Base-by-base conservation (phyloP, 345 rosid genomes). In the Linum tenue region DNA sequence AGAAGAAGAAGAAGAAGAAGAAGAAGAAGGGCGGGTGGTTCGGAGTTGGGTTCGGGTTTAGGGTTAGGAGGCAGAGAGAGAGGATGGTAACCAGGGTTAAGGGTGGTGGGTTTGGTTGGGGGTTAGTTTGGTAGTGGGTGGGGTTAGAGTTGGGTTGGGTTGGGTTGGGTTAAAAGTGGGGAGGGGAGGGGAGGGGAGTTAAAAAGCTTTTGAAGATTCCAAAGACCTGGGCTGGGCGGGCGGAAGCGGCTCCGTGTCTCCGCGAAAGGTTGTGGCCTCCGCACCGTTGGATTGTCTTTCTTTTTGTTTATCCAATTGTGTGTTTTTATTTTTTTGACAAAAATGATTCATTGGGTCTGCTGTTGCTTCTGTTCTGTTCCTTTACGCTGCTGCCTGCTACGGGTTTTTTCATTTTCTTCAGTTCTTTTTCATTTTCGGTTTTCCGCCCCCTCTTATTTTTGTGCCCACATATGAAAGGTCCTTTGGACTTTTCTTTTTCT, bases 231-330 rank as follows among this genome's bases (percentile, higher is more conserved):
- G 31, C 31, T 22, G 31, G 1, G 31, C 31, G 90, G 78, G 72
- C 51, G 61, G 16, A 57, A 80, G 84, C 98, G 94, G 95, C 86
- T 90, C 88, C 96, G 91, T 84, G 89, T 92, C 81, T 85, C 96
- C 97, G 98, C 98, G 82, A 61, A 76, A 80, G 84, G 84, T 75
- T 76, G 67, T 79, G 74, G 9, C 14, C 53, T 68, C 87, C 81
- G 82, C 79, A 60, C 96, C 98, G 84, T 83, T 71, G 76, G 84
- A 84, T 87, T 79, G 57, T 64, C 56, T 68, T 39, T 55, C 51
- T 39, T 38, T n/a, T 3, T 11, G 31, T 22, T 22, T 22, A 22
- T 22, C 31, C 31, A 22, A 22, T 22, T 22, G 31, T 22, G 31
- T 22, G 31, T 22, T 22, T 22, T 22, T n/a, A n/a, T n/a, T n/a